phyloP scores from a whole-genome alignment of 805 yeast genomes.

The Sungouiozyma intestinalis region DNA sequence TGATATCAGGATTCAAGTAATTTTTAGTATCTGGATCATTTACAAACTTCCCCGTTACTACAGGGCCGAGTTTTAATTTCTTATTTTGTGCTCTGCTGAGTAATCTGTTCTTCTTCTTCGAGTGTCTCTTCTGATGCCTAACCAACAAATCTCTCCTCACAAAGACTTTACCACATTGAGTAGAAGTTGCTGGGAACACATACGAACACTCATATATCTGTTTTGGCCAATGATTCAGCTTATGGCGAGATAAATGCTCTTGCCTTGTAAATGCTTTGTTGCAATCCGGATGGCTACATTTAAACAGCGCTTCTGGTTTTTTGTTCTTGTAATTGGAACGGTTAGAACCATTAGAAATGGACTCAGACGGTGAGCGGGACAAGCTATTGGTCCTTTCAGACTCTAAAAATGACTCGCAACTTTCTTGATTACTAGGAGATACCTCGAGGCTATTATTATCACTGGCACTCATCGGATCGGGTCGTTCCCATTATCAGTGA shows the following conservation, averaged over 20 bases:
- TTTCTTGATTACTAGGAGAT: background rate
- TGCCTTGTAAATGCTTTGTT: slow-evolving; percentile 45
- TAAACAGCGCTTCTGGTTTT: slow-evolving; percentile 20
- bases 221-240: slow-evolving; percentile 46
- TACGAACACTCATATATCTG: slow-evolving; percentile 40
- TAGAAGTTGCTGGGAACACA: slow-evolving; percentile 16
- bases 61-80: background rate
- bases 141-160: slow-evolving; percentile 47
- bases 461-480: background rate
- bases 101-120: slow-evolving; percentile 8
- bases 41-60: background rate
- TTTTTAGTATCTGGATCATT: too few species aligned
- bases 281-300: slow-evolving; percentile 42
- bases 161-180: slow-evolving; percentile 47
- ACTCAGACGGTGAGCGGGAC: background rate
- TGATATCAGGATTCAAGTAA: too few species aligned
- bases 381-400: background rate
- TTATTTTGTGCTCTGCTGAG: background rate
- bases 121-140: slow-evolving; percentile 37
- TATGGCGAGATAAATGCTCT: slow-evolving; percentile 54
- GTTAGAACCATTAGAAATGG: background rate
- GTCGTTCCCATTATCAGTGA: background rate
- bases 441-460: background rate
- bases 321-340: background rate
- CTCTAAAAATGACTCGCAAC: background rate